Evolutionary conservation across 768 basidiomycete genomes (phyloP).

Genomic region (Tubosaeta brunneosetosa): DNA sequence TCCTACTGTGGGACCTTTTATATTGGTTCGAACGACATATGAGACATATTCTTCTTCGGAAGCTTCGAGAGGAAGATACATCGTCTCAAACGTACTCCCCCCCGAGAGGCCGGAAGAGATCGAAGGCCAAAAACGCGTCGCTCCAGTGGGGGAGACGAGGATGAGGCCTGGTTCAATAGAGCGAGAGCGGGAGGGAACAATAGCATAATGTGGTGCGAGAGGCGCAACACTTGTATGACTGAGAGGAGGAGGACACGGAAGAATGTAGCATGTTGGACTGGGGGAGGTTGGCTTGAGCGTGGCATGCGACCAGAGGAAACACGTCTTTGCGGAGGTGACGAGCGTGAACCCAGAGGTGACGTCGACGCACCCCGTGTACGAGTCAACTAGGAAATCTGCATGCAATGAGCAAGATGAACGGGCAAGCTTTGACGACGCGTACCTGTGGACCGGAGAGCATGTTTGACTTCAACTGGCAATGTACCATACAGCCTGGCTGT

Average conservation of each 20-base stretch:
- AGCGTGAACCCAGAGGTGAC: slow-evolving; percentile 69
- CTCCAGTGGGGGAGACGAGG: slow-evolving; percentile 64
- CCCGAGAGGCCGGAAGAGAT: slow-evolving; percentile 81
- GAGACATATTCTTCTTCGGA: slow-evolving; percentile 57
- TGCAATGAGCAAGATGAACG: neutral
- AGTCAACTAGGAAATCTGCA: slow-evolving; percentile 67
- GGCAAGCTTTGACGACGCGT: neutral
- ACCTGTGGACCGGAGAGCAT: slow-evolving; percentile 67
- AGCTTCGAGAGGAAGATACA: slow-evolving; percentile 42
- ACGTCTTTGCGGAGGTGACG: slow-evolving; percentile 64
- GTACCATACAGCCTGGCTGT: slow-evolving; percentile 62
- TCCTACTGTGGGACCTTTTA: slow-evolving; percentile 31
- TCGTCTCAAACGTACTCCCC: slow-evolving; percentile 54
- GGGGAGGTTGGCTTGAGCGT: slow-evolving; percentile 55
- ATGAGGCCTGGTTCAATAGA: slow-evolving; percentile 78
- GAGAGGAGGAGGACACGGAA: slow-evolving; percentile 55
- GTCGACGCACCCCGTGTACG: slow-evolving; percentile 69
- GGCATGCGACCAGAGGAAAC: slow-evolving; percentile 83
- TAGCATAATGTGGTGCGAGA: slow-evolving; percentile 43
- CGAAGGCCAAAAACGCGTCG: slow-evolving; percentile 83
- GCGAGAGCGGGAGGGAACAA: slow-evolving; percentile 58
- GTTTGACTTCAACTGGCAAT: slow-evolving; percentile 70
- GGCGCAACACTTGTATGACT: slow-evolving; percentile 45
- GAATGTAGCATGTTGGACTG: slow-evolving; percentile 75
- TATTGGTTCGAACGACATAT: slow-evolving; percentile 61